phyloP scores from a whole-genome alignment of 169 alveolate species.

The Eimeria zaria region DNA sequence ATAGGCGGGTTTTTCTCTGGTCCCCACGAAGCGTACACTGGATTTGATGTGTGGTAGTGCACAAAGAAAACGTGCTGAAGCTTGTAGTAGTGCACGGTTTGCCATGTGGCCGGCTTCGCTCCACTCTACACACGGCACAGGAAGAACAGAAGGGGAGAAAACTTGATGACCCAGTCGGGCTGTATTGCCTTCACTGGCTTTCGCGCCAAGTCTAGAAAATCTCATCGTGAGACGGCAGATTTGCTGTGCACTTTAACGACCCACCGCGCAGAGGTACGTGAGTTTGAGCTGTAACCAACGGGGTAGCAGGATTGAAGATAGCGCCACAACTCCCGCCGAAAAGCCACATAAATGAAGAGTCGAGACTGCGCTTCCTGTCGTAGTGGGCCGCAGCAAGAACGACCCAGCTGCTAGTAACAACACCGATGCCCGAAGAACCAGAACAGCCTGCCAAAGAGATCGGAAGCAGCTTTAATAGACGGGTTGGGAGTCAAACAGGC shows the following conservation, averaged over 20 bases:
- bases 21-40: constrained; percentile 78
- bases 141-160: neutral
- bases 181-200: neutral
- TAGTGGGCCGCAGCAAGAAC: constrained; percentile 62
- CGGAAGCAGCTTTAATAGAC: neutral
- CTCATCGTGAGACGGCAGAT: neutral
- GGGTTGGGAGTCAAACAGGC: neutral
- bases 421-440: constrained; percentile 66
- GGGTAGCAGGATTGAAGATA: constrained; percentile 32
- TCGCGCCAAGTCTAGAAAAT: neutral
- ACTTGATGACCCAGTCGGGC: neutral
- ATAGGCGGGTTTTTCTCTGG: constrained; percentile 51
- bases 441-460: constrained; percentile 13
- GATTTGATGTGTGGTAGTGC: constrained; percentile 76
- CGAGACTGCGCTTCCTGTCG: constrained; percentile 38
- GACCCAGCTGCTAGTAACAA: constrained; percentile 58
- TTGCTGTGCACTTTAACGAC: neutral
- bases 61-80: constrained; percentile 82
- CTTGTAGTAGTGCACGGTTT: constrained; percentile 75
- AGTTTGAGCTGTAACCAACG: constrained; percentile 62
- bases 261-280: constrained; percentile 59
- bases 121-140: constrained; percentile 24
- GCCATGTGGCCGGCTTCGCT: constrained; percentile 55
- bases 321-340: constrained; percentile 34
- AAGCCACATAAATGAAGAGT: constrained; percentile 9